Percentiles rank a stretch among this genome's conserved stretches.
These are phyloP conservation scores for Chlamydomonas reinhardtii DNA, from an alignment of 163 green algal species.

Conservation along the genomic window DNA sequence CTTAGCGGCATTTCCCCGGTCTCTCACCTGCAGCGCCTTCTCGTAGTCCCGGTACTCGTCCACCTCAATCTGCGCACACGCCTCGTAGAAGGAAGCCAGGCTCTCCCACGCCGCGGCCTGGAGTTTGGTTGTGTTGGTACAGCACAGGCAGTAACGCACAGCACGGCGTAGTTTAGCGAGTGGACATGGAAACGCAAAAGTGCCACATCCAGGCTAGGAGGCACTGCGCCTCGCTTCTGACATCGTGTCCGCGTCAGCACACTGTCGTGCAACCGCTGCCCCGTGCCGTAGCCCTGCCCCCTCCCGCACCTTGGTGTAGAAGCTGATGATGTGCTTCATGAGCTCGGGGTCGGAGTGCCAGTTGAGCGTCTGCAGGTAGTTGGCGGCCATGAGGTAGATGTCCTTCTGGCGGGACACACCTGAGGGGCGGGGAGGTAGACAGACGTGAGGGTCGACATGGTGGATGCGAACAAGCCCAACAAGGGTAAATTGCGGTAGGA, in stretches of 20 bases:
- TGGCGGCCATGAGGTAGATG: slow-evolving; percentile 87
- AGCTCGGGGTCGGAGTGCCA: slow-evolving; percentile 82
- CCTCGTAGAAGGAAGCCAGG: slow-evolving; percentile 83
- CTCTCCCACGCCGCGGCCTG: slow-evolving; percentile 63
- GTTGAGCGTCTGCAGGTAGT: slow-evolving; percentile 88
- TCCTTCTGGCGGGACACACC: slow-evolving; percentile 77
- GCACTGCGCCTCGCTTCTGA: too few relatives aligned
- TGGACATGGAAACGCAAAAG: too few relatives aligned
- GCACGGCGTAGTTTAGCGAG: too few relatives aligned
- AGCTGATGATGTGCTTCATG: slow-evolving; percentile 83
- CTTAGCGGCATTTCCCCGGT: too few relatives aligned
- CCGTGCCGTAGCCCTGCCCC: too few relatives aligned
- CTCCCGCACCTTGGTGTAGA: slow-evolving; percentile 87
- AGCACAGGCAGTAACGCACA: not conserved
- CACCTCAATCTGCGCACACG: slow-evolving; percentile 86
- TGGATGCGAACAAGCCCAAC: not conserved
- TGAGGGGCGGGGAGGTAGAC: slow-evolving; percentile 5
- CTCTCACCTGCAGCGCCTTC: slow-evolving; percentile 80
- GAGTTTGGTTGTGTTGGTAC: too few relatives aligned
- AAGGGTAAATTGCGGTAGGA: too few relatives aligned
- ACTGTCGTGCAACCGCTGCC: too few relatives aligned
- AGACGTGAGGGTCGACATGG: not conserved
- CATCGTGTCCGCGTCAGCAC: too few relatives aligned
- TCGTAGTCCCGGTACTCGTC: slow-evolving; percentile 87
- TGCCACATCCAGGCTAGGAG: too few relatives aligned